These are phyloP conservation scores for Musa balbisiana DNA, from an alignment of 202 grass and related monocot genomes.

Conservation along the genomic window DNA sequence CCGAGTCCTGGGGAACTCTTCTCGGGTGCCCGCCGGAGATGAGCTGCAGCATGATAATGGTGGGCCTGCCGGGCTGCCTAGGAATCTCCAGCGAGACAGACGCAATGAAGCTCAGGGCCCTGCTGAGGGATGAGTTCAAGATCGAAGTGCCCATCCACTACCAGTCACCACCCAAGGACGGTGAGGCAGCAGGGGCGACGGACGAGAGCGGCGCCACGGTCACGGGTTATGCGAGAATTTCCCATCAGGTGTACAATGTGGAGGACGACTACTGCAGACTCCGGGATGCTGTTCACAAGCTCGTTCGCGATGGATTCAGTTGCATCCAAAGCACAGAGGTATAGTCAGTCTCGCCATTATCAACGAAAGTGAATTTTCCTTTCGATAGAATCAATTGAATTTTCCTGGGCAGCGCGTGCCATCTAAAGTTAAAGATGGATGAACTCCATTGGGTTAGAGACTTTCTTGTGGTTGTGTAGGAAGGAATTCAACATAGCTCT, in stretches of 20 bases:
- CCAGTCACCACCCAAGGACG: conserved; percentile 34
- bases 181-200: conserved; percentile 24
- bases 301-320: conserved; percentile 71
- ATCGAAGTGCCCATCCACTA: conserved; percentile 88
- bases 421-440: too few relatives aligned
- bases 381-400: too few relatives aligned
- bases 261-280: conserved; percentile 59
- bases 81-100: conserved; percentile 44
- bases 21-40: conserved; percentile 70
- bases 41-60: conserved; percentile 88
- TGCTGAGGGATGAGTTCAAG: conserved; percentile 64
- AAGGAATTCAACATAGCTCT: too few relatives aligned
- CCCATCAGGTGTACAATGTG: conserved; percentile 92
- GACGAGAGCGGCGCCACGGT: conserved; percentile 35
- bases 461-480: too few relatives aligned
- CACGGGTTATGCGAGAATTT: conserved; percentile 76
- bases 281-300: conserved; percentile 73
- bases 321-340: conserved; percentile 21
- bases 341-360: background rate
- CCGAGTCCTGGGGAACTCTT: conserved; percentile 63
- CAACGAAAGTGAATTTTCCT: background rate
- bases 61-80: conserved; percentile 61
- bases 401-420: too few relatives aligned
- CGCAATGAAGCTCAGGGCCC: conserved; percentile 48
- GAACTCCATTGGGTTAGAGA: too few relatives aligned